Percentiles rank a stretch among this genome's conserved stretches.
Evolutionary conservation across 2,329 filamentous ascomycete species (phyloP).

Genomic region (Didymella glomerata): DNA sequence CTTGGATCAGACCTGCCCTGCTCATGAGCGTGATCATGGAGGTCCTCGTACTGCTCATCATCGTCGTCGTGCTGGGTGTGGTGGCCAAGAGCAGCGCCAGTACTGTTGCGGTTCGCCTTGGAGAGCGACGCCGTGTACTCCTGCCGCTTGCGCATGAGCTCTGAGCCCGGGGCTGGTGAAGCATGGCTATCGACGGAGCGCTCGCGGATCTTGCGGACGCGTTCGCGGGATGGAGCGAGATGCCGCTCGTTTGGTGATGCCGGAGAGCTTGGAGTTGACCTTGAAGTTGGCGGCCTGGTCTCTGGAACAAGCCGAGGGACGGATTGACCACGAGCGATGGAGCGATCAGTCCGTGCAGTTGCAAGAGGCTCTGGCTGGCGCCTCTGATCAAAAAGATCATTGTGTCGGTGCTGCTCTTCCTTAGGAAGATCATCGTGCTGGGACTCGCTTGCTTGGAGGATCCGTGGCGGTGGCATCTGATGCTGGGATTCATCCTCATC

Average conservation of each 20-base stretch:
- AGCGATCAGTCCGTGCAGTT: background rate
- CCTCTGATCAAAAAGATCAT: background rate
- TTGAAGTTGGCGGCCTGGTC: background rate
- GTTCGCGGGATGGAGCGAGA: background rate
- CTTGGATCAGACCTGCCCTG: background rate
- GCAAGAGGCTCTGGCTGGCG: background rate
- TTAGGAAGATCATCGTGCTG: background rate
- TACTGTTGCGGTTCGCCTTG: background rate
- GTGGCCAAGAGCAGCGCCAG: background rate
- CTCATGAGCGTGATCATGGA: background rate
- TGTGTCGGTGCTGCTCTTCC: background rate
- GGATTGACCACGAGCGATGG: background rate
- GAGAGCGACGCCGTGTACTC: constrained; percentile 12
- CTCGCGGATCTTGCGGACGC: background rate
- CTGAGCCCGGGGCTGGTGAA: constrained; percentile 6
- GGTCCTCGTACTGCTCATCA: background rate
- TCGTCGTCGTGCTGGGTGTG: background rate
- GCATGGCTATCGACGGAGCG: background rate
- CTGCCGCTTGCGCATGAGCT: constrained; percentile 18
- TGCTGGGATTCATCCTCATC: background rate
- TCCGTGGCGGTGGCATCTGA: constrained; percentile 2
- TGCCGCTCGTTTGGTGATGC: background rate
- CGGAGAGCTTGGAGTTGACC: background rate
- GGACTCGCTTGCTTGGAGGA: background rate
- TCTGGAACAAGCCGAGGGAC: background rate